Conservation (phyloP, 257 asterid genomes). For the Apocynum venetum region DNA sequence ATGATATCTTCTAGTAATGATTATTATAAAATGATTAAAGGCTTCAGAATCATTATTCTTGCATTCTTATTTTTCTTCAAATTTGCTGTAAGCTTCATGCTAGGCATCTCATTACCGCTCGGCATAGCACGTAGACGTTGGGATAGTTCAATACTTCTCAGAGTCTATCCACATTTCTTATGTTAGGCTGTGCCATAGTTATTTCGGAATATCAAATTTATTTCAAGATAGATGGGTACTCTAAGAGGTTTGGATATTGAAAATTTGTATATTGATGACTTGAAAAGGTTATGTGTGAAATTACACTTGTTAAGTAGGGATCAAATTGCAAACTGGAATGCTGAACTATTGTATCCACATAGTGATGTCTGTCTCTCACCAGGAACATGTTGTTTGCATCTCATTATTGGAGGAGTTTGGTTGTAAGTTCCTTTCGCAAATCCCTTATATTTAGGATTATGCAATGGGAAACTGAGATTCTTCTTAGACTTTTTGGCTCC, state of each 20-base stretch:
- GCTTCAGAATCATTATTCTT: background rate
- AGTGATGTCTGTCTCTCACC: background rate
- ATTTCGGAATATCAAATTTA: too few relatives aligned
- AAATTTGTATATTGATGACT: background rate
- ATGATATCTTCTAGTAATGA: too few relatives aligned
- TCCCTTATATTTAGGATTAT: slow-evolving; percentile 16
- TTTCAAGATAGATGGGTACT: background rate
- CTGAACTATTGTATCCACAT: background rate
- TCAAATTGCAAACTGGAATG: background rate
- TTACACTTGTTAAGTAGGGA: background rate
- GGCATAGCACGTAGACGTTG: too few relatives aligned
- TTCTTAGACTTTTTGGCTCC: slow-evolving; percentile 29
- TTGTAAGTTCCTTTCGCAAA: slow-evolving; percentile 48
- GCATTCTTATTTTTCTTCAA: background rate
- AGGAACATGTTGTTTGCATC: background rate
- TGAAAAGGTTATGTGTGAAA: background rate
- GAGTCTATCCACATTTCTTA: background rate
- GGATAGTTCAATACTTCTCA: background rate
- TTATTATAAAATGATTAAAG: too few relatives aligned
- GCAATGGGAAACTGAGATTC: slow-evolving; percentile 24
- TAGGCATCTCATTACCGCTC: background rate
- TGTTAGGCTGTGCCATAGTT: too few relatives aligned
- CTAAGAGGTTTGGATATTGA: background rate
- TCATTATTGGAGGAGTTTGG: slow-evolving; percentile 41
- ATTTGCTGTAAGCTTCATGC: background rate